A percentile compares a stretch with the other conserved stretches of the same genome.
These are phyloP conservation scores for Leishmania mexicana DNA, from an alignment of 208 protist species.

Conservation along the genomic window DNA sequence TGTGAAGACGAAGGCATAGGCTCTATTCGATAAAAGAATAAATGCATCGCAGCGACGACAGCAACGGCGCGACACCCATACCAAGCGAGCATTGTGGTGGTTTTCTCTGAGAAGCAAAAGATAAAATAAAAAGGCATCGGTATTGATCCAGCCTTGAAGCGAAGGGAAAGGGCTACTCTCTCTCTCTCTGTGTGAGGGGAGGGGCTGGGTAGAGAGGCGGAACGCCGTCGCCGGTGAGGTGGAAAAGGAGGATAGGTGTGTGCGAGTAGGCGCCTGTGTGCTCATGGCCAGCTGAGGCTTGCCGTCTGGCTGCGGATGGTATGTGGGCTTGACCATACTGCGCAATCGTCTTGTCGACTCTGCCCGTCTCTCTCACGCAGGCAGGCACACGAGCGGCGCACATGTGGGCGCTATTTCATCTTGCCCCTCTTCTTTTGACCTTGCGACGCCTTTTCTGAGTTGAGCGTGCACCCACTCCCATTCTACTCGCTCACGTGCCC, in stretches of 20 bases:
- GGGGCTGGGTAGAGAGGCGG: neutral
- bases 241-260: neutral
- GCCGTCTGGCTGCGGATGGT: neutral
- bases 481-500: neutral
- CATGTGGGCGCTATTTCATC: neutral
- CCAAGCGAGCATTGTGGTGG: neutral
- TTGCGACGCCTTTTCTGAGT: neutral
- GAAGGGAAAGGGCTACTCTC: neutral
- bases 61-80: neutral
- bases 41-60: too few relatives aligned
- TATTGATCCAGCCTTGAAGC: neutral
- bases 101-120: neutral
- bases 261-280: neutral
- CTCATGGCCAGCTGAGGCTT: neutral
- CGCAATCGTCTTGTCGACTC: too few relatives aligned
- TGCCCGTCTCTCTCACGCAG: neutral
- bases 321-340: neutral
- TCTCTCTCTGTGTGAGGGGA: neutral
- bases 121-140: neutral
- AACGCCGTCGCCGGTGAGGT: neutral
- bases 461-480: neutral
- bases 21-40: too few relatives aligned
- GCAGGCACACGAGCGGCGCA: neutral
- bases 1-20: too few relatives aligned
- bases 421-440: neutral